Base-by-base conservation (phyloP, 805 yeast genomes). In the Lachancea sp. region DNA sequence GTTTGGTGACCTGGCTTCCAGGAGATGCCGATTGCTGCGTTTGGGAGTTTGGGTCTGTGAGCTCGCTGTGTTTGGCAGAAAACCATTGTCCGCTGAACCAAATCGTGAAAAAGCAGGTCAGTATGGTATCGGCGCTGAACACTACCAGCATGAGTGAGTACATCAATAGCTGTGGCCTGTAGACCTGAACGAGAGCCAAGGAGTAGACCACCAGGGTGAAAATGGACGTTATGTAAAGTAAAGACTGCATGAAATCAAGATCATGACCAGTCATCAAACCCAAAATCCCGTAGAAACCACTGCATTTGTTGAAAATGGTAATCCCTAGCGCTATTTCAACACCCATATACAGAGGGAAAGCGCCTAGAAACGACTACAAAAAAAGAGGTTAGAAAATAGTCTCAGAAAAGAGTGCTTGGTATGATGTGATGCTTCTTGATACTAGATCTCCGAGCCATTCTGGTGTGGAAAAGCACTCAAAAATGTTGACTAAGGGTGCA, bases 191-290 rank as follows among this genome's bases (percentile, higher is more conserved):
- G 31, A 76, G 68, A 0, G 87, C 92, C 29, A 73, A 65, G 3
- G 78, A 64, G 58, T 80, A 85, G 40, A 83, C 70, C 3, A 88
- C 78, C 32, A 89, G 63, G 5, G 78, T 68, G 3, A 74, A 40
- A 12, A 84, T 65, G 2, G 94, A 80, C 43, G 80, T 59, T 13
- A 82, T 51, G 60, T 89, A 87, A 49, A 80, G 77, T 1, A 83
- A 44, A 92, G 96, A 84, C 57, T 90, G 97, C 65, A 83, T 67
- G 45, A 80, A 74, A 45, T 78, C 80, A 41, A 89, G 70, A 2
- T 92, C 92, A 56, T 89, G 96, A 1, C 96, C 92, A 0, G 97
- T 89, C 54, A 90, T 74, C 19, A 90, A 60, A 1, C 97, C 88
- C 17, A 88, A 66, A 25, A 90, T 67, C 21, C 97, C 98, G 61